phyloP scores from a whole-genome alignment of 2,329 filamentous ascomycete species.

The Neopestalotiopsis rosae region DNA sequence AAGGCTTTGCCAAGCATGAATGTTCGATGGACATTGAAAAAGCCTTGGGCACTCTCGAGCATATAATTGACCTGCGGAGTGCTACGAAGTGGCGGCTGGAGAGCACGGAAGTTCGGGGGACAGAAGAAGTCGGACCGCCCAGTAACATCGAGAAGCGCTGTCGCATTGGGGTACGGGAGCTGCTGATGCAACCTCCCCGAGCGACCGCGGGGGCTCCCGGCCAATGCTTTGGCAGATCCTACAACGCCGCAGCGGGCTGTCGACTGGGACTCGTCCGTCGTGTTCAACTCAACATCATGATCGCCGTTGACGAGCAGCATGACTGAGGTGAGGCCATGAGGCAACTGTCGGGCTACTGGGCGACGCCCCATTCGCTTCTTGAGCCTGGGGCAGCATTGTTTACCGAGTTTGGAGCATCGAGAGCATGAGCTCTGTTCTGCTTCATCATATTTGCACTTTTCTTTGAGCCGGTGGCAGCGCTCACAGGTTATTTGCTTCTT shows the following conservation, averaged over 20 bases:
- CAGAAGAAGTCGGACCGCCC: not conserved
- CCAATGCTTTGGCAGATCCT: not conserved
- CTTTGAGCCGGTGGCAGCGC: conserved; percentile 18
- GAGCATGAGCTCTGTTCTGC: not conserved
- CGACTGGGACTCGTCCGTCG: not conserved
- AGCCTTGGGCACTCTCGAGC: conserved; percentile 18
- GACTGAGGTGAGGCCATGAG: conserved; percentile 9
- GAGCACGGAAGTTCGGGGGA: conserved; percentile 13
- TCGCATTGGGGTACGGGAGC: not conserved
- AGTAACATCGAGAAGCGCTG: not conserved
- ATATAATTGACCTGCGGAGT: conserved; percentile 9
- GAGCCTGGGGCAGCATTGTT: conserved; percentile 5
- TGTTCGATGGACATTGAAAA: conserved; percentile 19
- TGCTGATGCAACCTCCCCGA: not conserved
- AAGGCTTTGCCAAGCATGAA: conserved; percentile 21
- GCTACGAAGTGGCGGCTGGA: conserved; percentile 3
- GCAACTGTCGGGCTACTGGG: conserved; percentile 9
- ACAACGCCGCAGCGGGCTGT: not conserved
- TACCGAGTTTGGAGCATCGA: conserved; percentile 10
- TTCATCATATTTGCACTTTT: conserved; percentile 15
- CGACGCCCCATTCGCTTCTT: conserved; percentile 18
- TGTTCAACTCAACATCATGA: not conserved
- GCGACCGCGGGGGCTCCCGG: not conserved
- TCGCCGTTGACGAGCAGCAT: conserved; percentile 2
- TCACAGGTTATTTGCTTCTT: conserved; percentile 13